Conservation (phyloP, 306 rosid genomes). For the Benincasa hispida region DNA sequence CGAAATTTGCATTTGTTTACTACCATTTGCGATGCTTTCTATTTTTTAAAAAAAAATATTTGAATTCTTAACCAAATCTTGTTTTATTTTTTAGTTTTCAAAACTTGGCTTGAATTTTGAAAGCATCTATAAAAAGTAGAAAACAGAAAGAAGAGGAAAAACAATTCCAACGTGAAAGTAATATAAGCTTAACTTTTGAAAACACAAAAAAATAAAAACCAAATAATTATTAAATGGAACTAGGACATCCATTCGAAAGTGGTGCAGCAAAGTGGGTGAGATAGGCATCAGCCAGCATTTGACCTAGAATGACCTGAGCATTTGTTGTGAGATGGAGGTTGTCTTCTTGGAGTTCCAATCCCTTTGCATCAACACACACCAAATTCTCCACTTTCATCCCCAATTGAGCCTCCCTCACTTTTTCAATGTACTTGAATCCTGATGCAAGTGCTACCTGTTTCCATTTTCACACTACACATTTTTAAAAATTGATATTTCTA, state of each 20-base stretch:
- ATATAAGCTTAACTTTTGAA: too few relatives aligned
- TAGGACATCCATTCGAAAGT: neutral
- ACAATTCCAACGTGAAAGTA: too few relatives aligned
- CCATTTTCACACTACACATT: neutral
- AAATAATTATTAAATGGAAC: neutral
- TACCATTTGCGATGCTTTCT: too few relatives aligned
- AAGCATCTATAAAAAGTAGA: too few relatives aligned
- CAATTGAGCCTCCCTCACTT: constrained; percentile 60
- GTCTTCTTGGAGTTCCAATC: constrained; percentile 47
- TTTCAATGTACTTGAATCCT: constrained; percentile 33
- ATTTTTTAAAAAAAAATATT: too few relatives aligned
- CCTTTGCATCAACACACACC: constrained; percentile 63
- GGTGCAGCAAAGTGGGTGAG: constrained; percentile 35
- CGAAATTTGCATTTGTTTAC: too few relatives aligned
- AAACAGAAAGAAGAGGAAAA: too few relatives aligned
- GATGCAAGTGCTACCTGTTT: constrained; percentile 56
- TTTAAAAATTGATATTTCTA: too few relatives aligned
- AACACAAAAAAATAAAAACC: neutral
- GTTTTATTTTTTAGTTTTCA: too few relatives aligned
- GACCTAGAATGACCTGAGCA: constrained; percentile 60
- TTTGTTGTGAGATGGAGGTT: constrained; percentile 54
- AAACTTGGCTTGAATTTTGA: too few relatives aligned
- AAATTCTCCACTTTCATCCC: constrained; percentile 36
- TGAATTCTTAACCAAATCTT: too few relatives aligned
- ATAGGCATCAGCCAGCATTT: constrained; percentile 48